These are phyloP conservation scores for Blepharisma undulans DNA, from an alignment of 169 alveolate genomes.

Conservation along the genomic window DNA sequence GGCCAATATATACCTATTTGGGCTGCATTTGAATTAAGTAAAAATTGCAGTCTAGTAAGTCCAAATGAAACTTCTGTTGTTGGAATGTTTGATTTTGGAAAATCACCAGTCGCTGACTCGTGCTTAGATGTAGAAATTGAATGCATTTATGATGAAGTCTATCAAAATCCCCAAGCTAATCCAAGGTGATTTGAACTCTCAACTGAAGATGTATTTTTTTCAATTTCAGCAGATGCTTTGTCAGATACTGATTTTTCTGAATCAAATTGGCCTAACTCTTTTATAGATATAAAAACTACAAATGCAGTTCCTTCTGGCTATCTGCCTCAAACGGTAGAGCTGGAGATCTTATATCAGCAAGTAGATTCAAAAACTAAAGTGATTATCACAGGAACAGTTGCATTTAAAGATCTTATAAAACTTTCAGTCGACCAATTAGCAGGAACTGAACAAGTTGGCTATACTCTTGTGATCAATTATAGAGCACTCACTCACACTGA, in stretches of 20 bases:
- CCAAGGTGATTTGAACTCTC: conserved; percentile 69
- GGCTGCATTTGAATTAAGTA: conserved; percentile 64
- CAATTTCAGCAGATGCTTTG: conserved; percentile 50
- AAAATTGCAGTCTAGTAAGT: conserved; percentile 53
- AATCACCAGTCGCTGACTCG: conserved; percentile 63
- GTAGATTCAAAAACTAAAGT: conserved; percentile 49
- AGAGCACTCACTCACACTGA: conserved; percentile 58
- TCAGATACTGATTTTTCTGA: conserved; percentile 29
- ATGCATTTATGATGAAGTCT: conserved; percentile 77
- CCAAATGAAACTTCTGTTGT: conserved; percentile 65
- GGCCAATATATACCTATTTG: conserved; percentile 78
- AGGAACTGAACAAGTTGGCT: conserved; percentile 20
- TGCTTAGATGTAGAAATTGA: conserved; percentile 59
- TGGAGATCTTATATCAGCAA: conserved; percentile 64
- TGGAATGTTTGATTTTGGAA: conserved; percentile 63
- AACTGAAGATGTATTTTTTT: conserved; percentile 50
- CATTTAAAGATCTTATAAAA: conserved; percentile 36
- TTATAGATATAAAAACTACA: neutral
- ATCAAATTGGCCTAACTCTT: neutral
- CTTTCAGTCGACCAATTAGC: conserved; percentile 32
- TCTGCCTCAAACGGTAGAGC: conserved; percentile 53
- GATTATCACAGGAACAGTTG: conserved; percentile 53
- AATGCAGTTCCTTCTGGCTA: conserved; percentile 32
- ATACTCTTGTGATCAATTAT: conserved; percentile 38
- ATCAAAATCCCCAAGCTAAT: conserved; percentile 40